Percentiles rank a stretch among this genome's conserved stretches.
Conservation (phyloP, 345 rosid genomes). For the Cardamine chenopodiifolia region DNA sequence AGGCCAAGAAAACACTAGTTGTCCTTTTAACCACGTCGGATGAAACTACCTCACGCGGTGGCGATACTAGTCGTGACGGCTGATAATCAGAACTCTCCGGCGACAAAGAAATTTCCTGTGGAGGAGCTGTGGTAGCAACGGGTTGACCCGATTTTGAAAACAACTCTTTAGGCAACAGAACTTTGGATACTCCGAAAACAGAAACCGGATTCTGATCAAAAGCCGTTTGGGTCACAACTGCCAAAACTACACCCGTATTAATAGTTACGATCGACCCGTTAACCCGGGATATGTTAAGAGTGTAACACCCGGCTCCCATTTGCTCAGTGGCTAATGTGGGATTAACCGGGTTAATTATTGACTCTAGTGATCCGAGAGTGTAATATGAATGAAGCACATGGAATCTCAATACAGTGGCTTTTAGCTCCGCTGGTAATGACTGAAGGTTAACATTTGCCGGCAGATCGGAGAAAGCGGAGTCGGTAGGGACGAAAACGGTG, state of each 20-base stretch:
- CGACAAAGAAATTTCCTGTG: conserved; percentile 53
- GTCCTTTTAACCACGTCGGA: conserved; percentile 27
- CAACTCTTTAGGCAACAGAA: conserved; percentile 74
- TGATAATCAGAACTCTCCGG: conserved; percentile 47
- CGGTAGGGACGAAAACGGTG: conserved; percentile 87
- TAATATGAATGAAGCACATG: conserved; percentile 92
- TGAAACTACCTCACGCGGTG: conserved; percentile 56
- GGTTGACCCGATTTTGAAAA: conserved; percentile 45
- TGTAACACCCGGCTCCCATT: conserved; percentile 76
- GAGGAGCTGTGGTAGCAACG: conserved; percentile 46
- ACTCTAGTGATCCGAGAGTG: conserved; percentile 87
- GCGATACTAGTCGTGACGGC: conserved; percentile 52
- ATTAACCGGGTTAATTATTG: conserved; percentile 84
- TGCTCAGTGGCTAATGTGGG: conserved; percentile 90
- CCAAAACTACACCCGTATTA: conserved; percentile 74
- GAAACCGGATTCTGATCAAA: conserved; percentile 87
- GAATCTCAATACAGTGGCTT: conserved; percentile 69
- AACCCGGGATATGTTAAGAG: conserved; percentile 77
- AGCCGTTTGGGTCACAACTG: conserved; percentile 82
- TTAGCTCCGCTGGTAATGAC: conserved; percentile 71
- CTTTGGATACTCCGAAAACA: conserved; percentile 85
- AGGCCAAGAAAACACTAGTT: conserved; percentile 22
- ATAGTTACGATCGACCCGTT: conserved; percentile 78
- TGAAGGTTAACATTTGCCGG: conserved; percentile 62
- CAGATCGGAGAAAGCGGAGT: conserved; percentile 72